Percentiles rank a stretch among this genome's conserved stretches.
Evolutionary conservation across 352 stramenopile genomes (phyloP).

Genomic region (Elongisporangium undulatum): DNA sequence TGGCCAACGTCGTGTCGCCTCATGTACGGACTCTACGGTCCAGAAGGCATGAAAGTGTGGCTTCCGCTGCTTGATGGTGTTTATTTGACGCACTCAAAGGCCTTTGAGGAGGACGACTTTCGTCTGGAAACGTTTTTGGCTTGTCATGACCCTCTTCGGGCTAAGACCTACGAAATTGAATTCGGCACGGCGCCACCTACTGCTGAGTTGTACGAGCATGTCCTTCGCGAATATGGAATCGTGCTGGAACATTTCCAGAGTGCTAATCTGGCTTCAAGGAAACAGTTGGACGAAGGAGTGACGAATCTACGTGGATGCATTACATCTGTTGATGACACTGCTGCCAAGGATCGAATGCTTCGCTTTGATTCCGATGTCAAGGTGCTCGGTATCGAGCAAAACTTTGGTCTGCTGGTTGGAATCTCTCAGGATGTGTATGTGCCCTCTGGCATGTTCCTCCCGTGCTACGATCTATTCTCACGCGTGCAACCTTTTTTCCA

Average conservation of each 20-base stretch:
- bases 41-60: constrained; percentile 70
- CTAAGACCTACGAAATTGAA: constrained; percentile 78
- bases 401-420: constrained; percentile 70
- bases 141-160: constrained; percentile 76
- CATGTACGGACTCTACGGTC: constrained; percentile 69
- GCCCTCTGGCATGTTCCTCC: constrained; percentile 45
- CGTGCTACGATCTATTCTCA: constrained; percentile 72
- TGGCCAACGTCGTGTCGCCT: constrained; percentile 65
- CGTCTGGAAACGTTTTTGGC: constrained; percentile 64
- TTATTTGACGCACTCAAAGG: constrained; percentile 48
- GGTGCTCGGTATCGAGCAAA: constrained; percentile 56
- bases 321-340: constrained; percentile 50
- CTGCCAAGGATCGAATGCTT: constrained; percentile 59
- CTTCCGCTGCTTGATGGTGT: constrained; percentile 77
- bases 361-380: constrained; percentile 76
- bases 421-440: constrained; percentile 82
- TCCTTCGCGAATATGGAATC: constrained; percentile 71
- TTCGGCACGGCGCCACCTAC: constrained; percentile 62
- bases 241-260: constrained; percentile 36
- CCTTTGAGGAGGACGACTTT: constrained; percentile 46
- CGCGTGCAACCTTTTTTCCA: constrained; percentile 83
- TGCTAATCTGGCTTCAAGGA: constrained; percentile 10
- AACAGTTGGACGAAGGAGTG: constrained; percentile 27
- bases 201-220: constrained; percentile 63
- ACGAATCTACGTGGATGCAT: constrained; percentile 50